Evolutionary conservation across 2,329 filamentous ascomycete genomes (phyloP), one percentile per base, ranked within the genome.

Genomic region (Thermothelomyces thermophilus): DNA sequence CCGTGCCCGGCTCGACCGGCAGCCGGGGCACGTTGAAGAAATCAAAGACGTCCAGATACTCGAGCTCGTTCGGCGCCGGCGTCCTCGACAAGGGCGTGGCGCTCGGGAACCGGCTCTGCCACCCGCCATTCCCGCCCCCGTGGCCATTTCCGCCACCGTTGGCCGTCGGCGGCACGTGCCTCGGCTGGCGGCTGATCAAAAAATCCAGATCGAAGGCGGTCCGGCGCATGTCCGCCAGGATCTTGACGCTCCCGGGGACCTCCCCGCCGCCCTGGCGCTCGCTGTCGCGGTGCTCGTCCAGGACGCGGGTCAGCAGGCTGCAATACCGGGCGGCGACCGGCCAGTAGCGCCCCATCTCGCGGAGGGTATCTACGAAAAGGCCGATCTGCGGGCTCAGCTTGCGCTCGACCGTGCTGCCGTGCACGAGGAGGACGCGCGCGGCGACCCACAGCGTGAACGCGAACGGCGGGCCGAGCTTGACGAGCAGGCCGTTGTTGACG

Each of bases 401-500:
- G 64, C 87, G 86, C 58, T 93, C 87, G 48, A 94, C 89, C 0
- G 90, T 95, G 7, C 87, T 93, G 22, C 89, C 89, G 65, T 95
- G 90, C 2, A 96, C 90, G 8, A 95, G 82, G 5, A 95, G 74
- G 3, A 95, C 75, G 3, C 90, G 84, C 5, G 90, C 89, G 3
- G 87, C 89, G 14, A 95, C 90, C 90, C 90, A 95, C 1, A 95
- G 74, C 0, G 87, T 90, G 63, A 95, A 96, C 3, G 90, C 90
- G 64, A 95, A 95, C 0, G 89, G 90, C 0, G 90, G 90, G 0
- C 90, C 90, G 14, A 95, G 79, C 64, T 90, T 90, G 43, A 82
- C 76, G 17, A 95, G 74, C 64, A 95, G 78, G 45, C 77, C 77
- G 59, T 88, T 85, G 53, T 80, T 80, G 24, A 86, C 78, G 11